Evolutionary conservation across 140 eudicot species (phyloP).

Genomic region (Artemisia princeps): DNA sequence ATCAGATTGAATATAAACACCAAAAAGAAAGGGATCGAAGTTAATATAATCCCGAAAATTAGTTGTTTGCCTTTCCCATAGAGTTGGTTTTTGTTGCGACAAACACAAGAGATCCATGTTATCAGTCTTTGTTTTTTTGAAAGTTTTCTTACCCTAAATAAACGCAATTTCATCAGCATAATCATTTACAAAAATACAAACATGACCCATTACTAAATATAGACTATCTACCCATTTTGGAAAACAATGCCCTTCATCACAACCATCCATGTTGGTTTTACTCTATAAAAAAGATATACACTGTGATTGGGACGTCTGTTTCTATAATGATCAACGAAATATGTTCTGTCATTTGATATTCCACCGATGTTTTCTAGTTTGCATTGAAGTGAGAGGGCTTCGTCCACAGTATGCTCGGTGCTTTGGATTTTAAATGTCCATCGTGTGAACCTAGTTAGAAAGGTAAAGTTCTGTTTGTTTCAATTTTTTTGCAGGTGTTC

Average conservation of each 20-base stretch:
- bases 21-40: background rate
- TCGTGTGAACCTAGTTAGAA: no score
- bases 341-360: no score
- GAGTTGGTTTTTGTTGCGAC: background rate
- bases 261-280: background rate
- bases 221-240: background rate
- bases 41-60: background rate
- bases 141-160: background rate
- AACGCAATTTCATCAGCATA: background rate
- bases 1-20: background rate
- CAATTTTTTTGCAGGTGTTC: no score
- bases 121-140: background rate
- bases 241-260: background rate
- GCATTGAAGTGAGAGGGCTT: no score
- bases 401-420: no score
- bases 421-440: no score
- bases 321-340: no score
- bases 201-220: slow-evolving; percentile 1
- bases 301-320: no score
- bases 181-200: background rate
- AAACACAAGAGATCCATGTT: background rate
- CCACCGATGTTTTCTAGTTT: no score
- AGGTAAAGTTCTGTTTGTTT: no score
- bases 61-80: background rate
- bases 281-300: no score